Percentiles rank a stretch among this genome's conserved stretches.
Conservation (phyloP, 345 rosid genomes). For the Euphorbia tirucalli region DNA sequence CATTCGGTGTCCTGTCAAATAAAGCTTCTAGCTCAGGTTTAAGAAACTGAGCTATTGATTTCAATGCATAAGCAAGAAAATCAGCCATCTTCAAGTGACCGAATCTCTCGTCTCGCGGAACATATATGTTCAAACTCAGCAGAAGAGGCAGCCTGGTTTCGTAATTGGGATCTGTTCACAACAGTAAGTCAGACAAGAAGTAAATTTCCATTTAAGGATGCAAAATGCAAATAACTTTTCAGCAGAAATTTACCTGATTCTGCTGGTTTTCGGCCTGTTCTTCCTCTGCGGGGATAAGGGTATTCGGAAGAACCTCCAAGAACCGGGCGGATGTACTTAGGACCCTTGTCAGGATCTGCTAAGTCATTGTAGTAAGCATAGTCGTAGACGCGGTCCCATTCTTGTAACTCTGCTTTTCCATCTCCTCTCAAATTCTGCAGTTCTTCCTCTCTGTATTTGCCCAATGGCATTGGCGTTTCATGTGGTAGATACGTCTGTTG, state of each 20-base stretch:
- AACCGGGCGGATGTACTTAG: slow-evolving; percentile 33
- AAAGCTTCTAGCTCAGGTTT: slow-evolving; percentile 35
- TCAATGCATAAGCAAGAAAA: slow-evolving; percentile 37
- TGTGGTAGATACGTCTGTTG: slow-evolving; percentile 35
- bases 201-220: no score
- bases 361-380: slow-evolving; percentile 46
- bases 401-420: slow-evolving; percentile 36
- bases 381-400: slow-evolving; percentile 49
- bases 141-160: slow-evolving; percentile 38
- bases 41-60: slow-evolving; percentile 34
- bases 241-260: slow-evolving; percentile 24
- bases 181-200: background rate
- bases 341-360: slow-evolving; percentile 41
- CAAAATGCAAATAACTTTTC: background rate
- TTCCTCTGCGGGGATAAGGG: slow-evolving; percentile 51
- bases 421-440: slow-evolving; percentile 38
- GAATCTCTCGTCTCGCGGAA: slow-evolving; percentile 44
- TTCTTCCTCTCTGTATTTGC: slow-evolving; percentile 41
- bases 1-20: slow-evolving; percentile 32
- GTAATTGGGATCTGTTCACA: slow-evolving; percentile 29
- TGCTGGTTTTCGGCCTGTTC: slow-evolving; percentile 40
- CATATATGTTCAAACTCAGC: slow-evolving; percentile 30
- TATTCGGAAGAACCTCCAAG: slow-evolving; percentile 44
- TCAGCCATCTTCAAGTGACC: slow-evolving; percentile 45
- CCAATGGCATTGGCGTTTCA: slow-evolving; percentile 37